Conservation (phyloP, 2,329 filamentous ascomycete species). For the Reticulascus tulasneorum region DNA sequence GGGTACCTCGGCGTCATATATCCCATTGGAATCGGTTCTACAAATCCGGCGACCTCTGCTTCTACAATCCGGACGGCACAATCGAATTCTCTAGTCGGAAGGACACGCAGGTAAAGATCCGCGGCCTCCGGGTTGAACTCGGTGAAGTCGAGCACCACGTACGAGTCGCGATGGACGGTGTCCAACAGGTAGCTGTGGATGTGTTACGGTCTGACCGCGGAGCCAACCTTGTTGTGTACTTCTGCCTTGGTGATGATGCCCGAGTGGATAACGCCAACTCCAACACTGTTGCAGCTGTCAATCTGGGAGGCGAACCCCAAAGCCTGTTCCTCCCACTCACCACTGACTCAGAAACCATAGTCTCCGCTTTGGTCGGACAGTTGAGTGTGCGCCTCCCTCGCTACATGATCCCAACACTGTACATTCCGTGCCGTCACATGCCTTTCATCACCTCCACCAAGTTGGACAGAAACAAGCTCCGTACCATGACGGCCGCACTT, state of each 20-base stretch:
- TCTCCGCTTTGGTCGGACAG: not conserved
- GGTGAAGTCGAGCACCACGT: slow-evolving; percentile 3
- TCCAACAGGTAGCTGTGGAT: not conserved
- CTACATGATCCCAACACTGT: slow-evolving; percentile 18
- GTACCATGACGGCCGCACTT: not conserved
- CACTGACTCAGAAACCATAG: not conserved
- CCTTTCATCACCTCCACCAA: slow-evolving; percentile 16
- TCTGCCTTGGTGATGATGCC: not conserved
- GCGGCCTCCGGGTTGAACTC: not conserved
- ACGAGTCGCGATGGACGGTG: not conserved
- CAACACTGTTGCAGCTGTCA: not conserved
- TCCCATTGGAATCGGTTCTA: slow-evolving; percentile 3
- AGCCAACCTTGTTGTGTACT: slow-evolving; percentile 1
- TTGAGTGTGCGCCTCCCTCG: slow-evolving; percentile 7
- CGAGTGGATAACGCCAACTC: not conserved
- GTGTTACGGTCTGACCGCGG: not conserved
- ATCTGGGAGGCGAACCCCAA: not conserved
- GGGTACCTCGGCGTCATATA: not conserved
- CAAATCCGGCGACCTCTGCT: slow-evolving; percentile 3
- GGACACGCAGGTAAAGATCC: slow-evolving; percentile 16
- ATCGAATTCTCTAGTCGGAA: slow-evolving; percentile 6
- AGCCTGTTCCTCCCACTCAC: not conserved
- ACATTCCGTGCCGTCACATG: slow-evolving; percentile 16
- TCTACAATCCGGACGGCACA: not conserved
- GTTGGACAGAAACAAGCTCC: slow-evolving; percentile 12